phyloP scores from a whole-genome alignment of 2,329 filamentous ascomycete species.

The Rugonectria rugulosa region DNA sequence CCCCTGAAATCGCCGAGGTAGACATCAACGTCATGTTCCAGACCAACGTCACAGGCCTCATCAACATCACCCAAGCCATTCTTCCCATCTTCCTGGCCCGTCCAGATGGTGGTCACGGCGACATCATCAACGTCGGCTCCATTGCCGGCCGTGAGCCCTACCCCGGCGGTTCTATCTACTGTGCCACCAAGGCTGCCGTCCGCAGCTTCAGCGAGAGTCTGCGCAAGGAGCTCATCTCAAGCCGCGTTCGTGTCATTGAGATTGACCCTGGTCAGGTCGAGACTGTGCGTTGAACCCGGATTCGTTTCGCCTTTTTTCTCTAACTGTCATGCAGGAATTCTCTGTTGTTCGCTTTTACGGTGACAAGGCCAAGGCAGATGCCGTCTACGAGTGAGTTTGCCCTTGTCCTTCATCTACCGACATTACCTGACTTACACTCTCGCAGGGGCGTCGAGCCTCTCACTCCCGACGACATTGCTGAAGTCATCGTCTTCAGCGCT shows the following conservation, averaged over 20 bases:
- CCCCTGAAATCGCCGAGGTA: slow-evolving; percentile 80
- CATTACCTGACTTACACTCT: slow-evolving; percentile 9
- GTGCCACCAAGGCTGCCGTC: slow-evolving; percentile 89
- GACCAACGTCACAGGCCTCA: slow-evolving; percentile 93
- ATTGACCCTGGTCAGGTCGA: slow-evolving; percentile 93
- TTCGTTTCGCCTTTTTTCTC: background rate
- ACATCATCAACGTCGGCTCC: slow-evolving; percentile 94
- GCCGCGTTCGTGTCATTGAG: slow-evolving; percentile 83
- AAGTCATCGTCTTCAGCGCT: slow-evolving; percentile 86
- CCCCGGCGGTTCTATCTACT: slow-evolving; percentile 87
- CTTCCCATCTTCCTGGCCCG: slow-evolving; percentile 82
- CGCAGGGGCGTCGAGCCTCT: slow-evolving; percentile 78
- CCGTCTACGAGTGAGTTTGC: slow-evolving; percentile 80
- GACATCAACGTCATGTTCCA: slow-evolving; percentile 89
- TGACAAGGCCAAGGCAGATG: slow-evolving; percentile 88
- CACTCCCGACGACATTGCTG: slow-evolving; percentile 89
- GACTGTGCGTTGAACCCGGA: slow-evolving; percentile 63
- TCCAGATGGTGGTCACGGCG: slow-evolving; percentile 78
- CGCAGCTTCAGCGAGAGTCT: slow-evolving; percentile 84
- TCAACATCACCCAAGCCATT: slow-evolving; percentile 95
- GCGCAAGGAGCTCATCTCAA: slow-evolving; percentile 82
- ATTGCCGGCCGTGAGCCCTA: slow-evolving; percentile 90
- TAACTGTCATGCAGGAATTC: slow-evolving; percentile 68
- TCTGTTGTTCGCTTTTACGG: slow-evolving; percentile 88
- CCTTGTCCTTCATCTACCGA: background rate